Conservation (phyloP, 2,329 filamentous ascomycete species). For the Lojkania enalia region DNA sequence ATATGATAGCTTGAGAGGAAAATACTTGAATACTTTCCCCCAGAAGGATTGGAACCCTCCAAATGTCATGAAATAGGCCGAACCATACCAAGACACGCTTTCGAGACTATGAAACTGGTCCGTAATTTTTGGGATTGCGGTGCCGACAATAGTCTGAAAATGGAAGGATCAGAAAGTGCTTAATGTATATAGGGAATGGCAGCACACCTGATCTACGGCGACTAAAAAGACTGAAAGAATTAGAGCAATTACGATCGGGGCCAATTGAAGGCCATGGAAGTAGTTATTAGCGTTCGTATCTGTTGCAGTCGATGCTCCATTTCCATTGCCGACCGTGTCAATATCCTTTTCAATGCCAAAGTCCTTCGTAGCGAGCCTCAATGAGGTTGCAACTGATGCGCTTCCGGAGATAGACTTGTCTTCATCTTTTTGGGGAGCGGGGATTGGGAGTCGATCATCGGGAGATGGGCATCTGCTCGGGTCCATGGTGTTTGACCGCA, state of each 20-base stretch:
- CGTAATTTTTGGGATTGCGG: conserved; percentile 25
- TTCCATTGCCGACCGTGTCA: too few species aligned
- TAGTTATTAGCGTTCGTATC: too few species aligned
- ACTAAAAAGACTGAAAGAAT: conserved; percentile 12
- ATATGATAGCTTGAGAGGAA: conserved; percentile 44
- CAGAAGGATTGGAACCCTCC: conserved; percentile 49
- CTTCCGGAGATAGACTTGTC: too few species aligned
- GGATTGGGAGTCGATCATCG: too few species aligned
- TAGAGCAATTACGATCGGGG: conserved; percentile 11
- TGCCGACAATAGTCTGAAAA: conserved; percentile 42
- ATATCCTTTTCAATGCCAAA: too few species aligned
- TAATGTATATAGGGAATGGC: conserved; percentile 35
- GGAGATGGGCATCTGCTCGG: too few species aligned
- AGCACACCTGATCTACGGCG: conserved; percentile 12
- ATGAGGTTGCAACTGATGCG: too few species aligned
- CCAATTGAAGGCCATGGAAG: conserved; percentile 11
- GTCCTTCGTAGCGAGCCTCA: too few species aligned
- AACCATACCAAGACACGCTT: conserved; percentile 28
- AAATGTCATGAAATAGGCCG: conserved; percentile 48
- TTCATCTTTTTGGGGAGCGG: too few species aligned
- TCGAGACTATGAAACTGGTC: conserved; percentile 23
- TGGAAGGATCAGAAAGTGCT: neutral
- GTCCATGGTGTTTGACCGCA: too few species aligned
- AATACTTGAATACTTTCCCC: conserved; percentile 53
- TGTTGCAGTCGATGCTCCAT: too few species aligned